Evolutionary conservation across 2,329 filamentous ascomycete genomes (phyloP), one percentile per base, ranked within the genome.

Genomic region (Aspergillus clavatus): DNA sequence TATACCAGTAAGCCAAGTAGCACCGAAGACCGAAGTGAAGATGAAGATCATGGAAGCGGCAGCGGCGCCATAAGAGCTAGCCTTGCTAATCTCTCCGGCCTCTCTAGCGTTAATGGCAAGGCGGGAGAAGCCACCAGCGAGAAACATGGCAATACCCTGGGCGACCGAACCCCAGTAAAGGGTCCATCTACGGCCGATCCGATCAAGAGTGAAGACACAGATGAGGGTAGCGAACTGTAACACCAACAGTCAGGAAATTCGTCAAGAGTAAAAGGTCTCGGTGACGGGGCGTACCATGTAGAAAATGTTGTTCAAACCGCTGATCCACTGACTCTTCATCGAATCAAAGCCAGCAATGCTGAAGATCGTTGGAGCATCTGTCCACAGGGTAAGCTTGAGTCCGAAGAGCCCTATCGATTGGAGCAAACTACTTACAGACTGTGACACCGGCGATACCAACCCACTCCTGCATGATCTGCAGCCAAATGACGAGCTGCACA

Each of bases 391-490:
- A n/a, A 7, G 7, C 12, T 35, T 18, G 3, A 22, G 11, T 14
- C 14, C 26, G 49, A 40, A 48, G 28, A n/a, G 18, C 7, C 27
- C 10, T n/a, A 4, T 12, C 19, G n/a, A 6, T 7, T 12, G 5
- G 4, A 28, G 7, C 16, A 18, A 18, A 23, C 18, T 31, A 51
- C 66, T 40, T 57, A 68, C 66, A 81, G 27, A 86, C 75, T 0
- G 82, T 86, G 2, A 87, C 81, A 33, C 81, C 83, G 0, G 83
- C 82, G 48, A 87, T 86, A 0, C 83, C 82, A 41, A 82, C 76
- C 81, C 82, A 85, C 55, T 84, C 79, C 56, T 86, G 82, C 58
- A 86, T 77, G 36, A 86, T 83, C 65, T 86, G 82, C 7, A 87
- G 71, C 82, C 83, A 87, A 27, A 87, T 74, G 3, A 84, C 82